phyloP scores from a whole-genome alignment of 768 basidiomycete genomes.

The Boletus pseudopeckii region DNA sequence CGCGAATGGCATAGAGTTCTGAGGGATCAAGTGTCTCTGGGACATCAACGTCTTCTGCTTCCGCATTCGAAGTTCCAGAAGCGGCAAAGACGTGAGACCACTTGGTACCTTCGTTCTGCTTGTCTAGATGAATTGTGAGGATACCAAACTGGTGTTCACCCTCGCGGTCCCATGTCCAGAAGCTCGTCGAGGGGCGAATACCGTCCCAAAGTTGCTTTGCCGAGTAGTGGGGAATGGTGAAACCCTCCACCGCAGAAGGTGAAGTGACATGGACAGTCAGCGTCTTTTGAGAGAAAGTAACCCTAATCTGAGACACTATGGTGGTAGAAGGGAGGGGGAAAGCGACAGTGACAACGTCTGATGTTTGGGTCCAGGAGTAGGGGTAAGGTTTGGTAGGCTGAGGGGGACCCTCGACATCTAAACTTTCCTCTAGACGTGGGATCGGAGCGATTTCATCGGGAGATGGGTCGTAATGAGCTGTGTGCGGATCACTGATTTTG shows the following conservation, averaged over 20 bases:
- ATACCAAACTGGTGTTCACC: constrained; percentile 65
- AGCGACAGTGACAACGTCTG: constrained; percentile 77
- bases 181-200: constrained; percentile 73
- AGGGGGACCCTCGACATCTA: constrained; percentile 37
- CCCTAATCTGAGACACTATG: constrained; percentile 58
- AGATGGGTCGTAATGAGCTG: constrained; percentile 51
- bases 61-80: constrained; percentile 32
- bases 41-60: constrained; percentile 59
- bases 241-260: constrained; percentile 25
- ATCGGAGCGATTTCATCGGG: constrained; percentile 67
- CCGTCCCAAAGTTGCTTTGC: constrained; percentile 72
- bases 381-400: constrained; percentile 59
- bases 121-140: constrained; percentile 83
- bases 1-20: constrained; percentile 73
- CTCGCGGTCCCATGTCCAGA: constrained; percentile 91
- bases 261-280: constrained; percentile 61
- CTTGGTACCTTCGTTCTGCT: constrained; percentile 74
- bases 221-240: constrained; percentile 56
- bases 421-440: constrained; percentile 56
- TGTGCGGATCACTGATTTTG: constrained; percentile 32
- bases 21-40: constrained; percentile 87
- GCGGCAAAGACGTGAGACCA: constrained; percentile 86
- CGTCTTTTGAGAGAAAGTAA: constrained; percentile 60
- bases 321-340: constrained; percentile 79
- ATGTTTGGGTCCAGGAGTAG: constrained; percentile 91